Percentiles rank a stretch among this genome's conserved stretches.
phyloP scores from a whole-genome alignment of 2,329 filamentous ascomycete species.

The Aspergillus awamori region DNA sequence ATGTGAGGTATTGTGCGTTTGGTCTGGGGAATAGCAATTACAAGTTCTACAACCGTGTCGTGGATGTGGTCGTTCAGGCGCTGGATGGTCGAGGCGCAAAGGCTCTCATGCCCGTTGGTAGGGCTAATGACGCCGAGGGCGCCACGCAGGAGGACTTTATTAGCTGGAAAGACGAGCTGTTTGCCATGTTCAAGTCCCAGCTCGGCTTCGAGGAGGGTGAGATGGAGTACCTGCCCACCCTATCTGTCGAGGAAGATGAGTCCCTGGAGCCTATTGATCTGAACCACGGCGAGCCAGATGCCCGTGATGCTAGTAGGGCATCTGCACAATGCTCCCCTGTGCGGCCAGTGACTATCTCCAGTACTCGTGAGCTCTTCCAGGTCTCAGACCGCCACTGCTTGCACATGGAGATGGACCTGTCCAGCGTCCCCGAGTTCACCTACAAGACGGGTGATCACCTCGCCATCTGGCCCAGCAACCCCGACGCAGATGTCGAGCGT shows the following conservation, averaged over 20 bases:
- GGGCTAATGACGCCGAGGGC: conserved; percentile 89
- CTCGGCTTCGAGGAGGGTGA: conserved; percentile 86
- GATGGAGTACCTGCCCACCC: conserved; percentile 83
- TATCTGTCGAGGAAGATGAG: conserved; percentile 72
- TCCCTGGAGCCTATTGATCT: conserved; percentile 74
- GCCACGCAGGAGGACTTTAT: conserved; percentile 97
- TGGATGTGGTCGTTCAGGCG: conserved; percentile 78
- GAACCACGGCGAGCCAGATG: conserved; percentile 87
- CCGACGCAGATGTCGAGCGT: conserved; percentile 80
- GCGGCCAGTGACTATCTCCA: conserved; percentile 81
- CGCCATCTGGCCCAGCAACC: conserved; percentile 87
- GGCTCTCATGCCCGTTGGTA: conserved; percentile 77
- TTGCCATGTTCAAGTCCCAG: conserved; percentile 72
- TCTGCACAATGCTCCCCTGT: conserved; percentile 68
- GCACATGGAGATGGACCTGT: conserved; percentile 86
- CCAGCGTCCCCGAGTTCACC: conserved; percentile 72
- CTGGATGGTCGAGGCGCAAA: conserved; percentile 75
- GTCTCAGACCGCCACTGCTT: conserved; percentile 82
- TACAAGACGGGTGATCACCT: conserved; percentile 95
- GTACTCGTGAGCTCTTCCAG: conserved; percentile 79
- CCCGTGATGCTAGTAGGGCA: conserved; percentile 42
- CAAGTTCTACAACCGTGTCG: conserved; percentile 95
- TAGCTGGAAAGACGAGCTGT: conserved; percentile 96
- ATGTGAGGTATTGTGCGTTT: conserved; percentile 79
- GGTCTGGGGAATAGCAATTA: conserved; percentile 96